phyloP scores from a whole-genome alignment of 768 basidiomycete species.

The Trametes elegans region DNA sequence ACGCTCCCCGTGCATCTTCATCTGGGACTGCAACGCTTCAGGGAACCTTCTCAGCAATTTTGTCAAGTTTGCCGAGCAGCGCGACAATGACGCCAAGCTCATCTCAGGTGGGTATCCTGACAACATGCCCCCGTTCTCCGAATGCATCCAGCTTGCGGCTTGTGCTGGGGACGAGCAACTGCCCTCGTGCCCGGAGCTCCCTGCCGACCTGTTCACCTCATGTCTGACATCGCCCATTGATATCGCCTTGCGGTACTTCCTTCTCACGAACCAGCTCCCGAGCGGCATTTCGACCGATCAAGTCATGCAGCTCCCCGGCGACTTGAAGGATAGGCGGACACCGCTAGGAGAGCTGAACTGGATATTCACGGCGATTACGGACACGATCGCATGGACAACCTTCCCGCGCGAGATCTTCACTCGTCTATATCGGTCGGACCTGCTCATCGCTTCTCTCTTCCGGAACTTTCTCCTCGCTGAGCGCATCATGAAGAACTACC shows the following conservation, averaged over 20 bases:
- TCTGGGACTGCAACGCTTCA: conserved; percentile 99
- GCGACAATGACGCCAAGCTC: conserved; percentile 64
- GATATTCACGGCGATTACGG: conserved; percentile 99
- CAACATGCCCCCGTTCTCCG: conserved; percentile 67
- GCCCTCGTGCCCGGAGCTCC: conserved; percentile 94
- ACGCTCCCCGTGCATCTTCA: conserved; percentile 92
- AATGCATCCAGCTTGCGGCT: conserved; percentile 92
- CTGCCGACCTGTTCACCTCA: conserved; percentile 96
- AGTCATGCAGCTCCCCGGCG: conserved; percentile 94
- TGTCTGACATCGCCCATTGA: conserved; percentile 98
- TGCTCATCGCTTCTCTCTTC: conserved; percentile 94
- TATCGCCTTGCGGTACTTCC: conserved; percentile 90
- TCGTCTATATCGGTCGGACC: conserved; percentile 89
- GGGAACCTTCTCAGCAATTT: conserved; percentile 92
- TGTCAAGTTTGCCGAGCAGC: conserved; percentile 70
- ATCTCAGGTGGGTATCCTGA: conserved; percentile 60
- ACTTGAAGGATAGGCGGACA: conserved; percentile 93
- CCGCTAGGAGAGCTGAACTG: conserved; percentile 98
- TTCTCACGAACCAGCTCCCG: conserved; percentile 86
- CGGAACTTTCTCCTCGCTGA: conserved; percentile 97
- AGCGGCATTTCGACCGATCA: conserved; percentile 81
- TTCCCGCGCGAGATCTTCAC: conserved; percentile 94
- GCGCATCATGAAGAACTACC: conserved; percentile 96
- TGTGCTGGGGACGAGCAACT: conserved; percentile 89
- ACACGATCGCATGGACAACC: conserved; percentile 99